Evolutionary conservation across 1,139 yeast species (phyloP).

Genomic region (Geotrichum siamense): DNA sequence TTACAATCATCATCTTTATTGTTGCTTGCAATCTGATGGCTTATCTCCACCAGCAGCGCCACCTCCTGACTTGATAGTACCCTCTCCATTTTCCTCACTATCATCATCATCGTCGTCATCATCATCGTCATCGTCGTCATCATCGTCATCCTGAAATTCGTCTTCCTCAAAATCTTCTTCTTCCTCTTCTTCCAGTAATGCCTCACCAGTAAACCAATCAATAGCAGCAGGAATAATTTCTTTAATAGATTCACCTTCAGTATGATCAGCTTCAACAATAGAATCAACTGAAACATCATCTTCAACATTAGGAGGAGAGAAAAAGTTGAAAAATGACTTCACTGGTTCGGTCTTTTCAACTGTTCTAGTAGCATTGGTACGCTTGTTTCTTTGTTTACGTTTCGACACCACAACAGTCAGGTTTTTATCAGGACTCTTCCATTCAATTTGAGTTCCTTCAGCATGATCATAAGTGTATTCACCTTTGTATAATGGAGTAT

Average conservation of each 20-base stretch:
- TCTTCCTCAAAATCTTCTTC: slow-evolving; percentile 45
- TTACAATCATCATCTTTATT: slow-evolving; percentile 6
- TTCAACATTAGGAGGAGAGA: slow-evolving; percentile 65
- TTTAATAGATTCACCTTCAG: slow-evolving; percentile 92
- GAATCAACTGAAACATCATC: slow-evolving; percentile 45
- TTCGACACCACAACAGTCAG: slow-evolving; percentile 84
- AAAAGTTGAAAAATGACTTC: slow-evolving; percentile 91
- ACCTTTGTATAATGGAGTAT: slow-evolving; percentile 52
- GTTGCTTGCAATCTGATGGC: slow-evolving; percentile 16
- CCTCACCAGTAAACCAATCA: slow-evolving; percentile 98
- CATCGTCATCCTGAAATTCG: slow-evolving; percentile 53
- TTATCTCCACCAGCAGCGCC: slow-evolving; percentile 26
- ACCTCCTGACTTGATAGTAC: slow-evolving; percentile 20
- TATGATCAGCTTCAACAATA: slow-evolving; percentile 80
- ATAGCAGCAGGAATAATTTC: slow-evolving; percentile 95
- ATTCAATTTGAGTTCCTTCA: slow-evolving; percentile 77
- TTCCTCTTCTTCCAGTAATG: slow-evolving; percentile 43
- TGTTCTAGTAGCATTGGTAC: slow-evolving; percentile 93
- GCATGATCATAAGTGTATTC: slow-evolving; percentile 97
- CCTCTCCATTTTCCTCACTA: slow-evolving; percentile 42
- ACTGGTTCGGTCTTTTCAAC: slow-evolving; percentile 89
- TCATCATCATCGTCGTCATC: slow-evolving; percentile 45
- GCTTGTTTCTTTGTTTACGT: slow-evolving; percentile 96
- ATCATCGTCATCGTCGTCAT: slow-evolving; percentile 43
- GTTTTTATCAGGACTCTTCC: slow-evolving; percentile 76